A percentile compares a stretch with the other conserved stretches of the same genome.
Evolutionary conservation across 1,284 basidiomycete species (phyloP).

Genomic region (Somion occarium): DNA sequence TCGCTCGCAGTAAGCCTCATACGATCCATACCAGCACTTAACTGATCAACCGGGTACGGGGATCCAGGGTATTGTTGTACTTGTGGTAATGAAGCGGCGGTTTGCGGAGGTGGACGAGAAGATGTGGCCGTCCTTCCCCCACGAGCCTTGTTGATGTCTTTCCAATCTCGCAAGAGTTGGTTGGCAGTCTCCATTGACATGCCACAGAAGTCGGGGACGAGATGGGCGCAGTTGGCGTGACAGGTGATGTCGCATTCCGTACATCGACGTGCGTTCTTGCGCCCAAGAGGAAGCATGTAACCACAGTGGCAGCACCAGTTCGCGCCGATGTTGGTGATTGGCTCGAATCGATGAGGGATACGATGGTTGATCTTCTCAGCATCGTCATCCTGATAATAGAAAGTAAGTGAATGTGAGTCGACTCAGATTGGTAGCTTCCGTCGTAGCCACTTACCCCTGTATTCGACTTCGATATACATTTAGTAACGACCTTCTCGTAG

Average conservation of each 20-base stretch:
- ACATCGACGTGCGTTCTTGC: slow-evolving; percentile 95
- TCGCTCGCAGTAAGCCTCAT: slow-evolving; percentile 39
- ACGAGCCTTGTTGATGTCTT: slow-evolving; percentile 69
- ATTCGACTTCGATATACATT: slow-evolving; percentile 97
- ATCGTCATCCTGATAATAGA: slow-evolving; percentile 72
- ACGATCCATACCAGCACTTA: slow-evolving; percentile 42
- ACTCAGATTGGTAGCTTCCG: slow-evolving; percentile 3
- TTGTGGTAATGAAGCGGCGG: slow-evolving; percentile 18
- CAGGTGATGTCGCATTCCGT: slow-evolving; percentile 96
- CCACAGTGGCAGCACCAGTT: slow-evolving; percentile 99
- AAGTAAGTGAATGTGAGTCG: slow-evolving; percentile 4
- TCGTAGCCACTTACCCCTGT: slow-evolving; percentile 65
- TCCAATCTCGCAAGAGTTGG: slow-evolving; percentile 86
- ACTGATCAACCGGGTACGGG: slow-evolving; percentile 19
- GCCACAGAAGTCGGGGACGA: slow-evolving; percentile 99
- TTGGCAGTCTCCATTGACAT: slow-evolving; percentile 99
- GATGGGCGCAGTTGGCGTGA: slow-evolving; percentile 96
- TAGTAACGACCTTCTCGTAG: slow-evolving; percentile 98
- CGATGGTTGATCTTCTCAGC: slow-evolving; percentile 99
- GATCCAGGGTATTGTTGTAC: slow-evolving; percentile 19
- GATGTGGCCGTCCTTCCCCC: slow-evolving; percentile 34
- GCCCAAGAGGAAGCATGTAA: slow-evolving; percentile 94
- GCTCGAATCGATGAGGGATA: slow-evolving; percentile 97
- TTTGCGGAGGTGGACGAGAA: slow-evolving; percentile 23
- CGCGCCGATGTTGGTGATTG: slow-evolving; percentile 94